phyloP scores from a whole-genome alignment of 352 stramenopile genomes.

The Phytopythium oedochilum region DNA sequence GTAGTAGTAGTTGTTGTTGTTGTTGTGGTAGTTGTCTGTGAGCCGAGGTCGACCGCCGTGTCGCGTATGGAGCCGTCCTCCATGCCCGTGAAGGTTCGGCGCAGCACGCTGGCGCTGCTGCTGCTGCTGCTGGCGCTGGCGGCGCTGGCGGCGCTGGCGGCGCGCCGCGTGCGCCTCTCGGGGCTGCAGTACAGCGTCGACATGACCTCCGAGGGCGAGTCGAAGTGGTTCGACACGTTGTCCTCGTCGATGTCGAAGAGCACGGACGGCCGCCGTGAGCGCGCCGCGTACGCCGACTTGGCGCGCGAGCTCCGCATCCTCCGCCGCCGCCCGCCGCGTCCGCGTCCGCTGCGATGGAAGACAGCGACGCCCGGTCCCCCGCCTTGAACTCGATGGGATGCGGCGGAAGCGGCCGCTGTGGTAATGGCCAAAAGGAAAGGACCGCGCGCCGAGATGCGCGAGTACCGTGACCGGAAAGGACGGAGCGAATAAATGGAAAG shows the following conservation, averaged over 20 bases:
- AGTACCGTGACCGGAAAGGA: neutral
- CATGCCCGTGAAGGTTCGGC: neutral
- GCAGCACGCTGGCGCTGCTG: neutral
- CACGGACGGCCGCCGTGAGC: slow-evolving; percentile 22
- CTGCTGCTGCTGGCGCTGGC: slow-evolving; percentile 11
- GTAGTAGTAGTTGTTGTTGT: too few species aligned
- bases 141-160: slow-evolving; percentile 1
- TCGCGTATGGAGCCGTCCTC: slow-evolving; percentile 2
- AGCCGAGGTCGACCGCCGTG: neutral
- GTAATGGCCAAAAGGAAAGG: too few species aligned
- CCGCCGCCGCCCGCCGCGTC: too few species aligned
- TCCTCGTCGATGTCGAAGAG: slow-evolving; percentile 44
- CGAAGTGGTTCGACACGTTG: slow-evolving; percentile 12
- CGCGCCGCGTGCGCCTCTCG: slow-evolving; percentile 9
- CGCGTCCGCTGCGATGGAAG: neutral
- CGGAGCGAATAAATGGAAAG: neutral
- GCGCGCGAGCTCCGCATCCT: slow-evolving; percentile 19
- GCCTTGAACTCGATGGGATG: neutral
- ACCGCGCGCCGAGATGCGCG: neutral
- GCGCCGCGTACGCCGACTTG: slow-evolving; percentile 16
- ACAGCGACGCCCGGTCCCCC: too few species aligned
- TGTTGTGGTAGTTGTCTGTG: neutral
- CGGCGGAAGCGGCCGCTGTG: neutral
- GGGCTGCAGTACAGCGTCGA: slow-evolving; percentile 15
- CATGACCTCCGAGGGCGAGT: slow-evolving; percentile 12